Conservation (phyloP, 2,329 filamentous ascomycete genomes). For the Fusarium redolens region DNA sequence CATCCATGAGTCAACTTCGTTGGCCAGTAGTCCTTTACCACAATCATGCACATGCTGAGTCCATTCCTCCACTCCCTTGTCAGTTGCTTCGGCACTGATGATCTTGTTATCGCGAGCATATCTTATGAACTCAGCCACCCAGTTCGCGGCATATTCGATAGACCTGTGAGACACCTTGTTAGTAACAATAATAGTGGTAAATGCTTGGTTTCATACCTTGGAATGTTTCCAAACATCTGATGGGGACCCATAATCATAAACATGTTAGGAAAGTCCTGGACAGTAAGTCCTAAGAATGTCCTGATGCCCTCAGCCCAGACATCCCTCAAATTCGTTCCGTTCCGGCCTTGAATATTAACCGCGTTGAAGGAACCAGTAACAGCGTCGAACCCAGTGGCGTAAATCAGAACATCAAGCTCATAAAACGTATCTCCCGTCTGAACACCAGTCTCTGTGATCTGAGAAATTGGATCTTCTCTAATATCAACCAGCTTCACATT, state of each 20-base stretch:
- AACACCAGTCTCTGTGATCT: conserved; percentile 31
- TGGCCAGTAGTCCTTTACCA: conserved; percentile 55
- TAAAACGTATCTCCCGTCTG: conserved; percentile 14
- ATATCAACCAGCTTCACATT: conserved; percentile 35
- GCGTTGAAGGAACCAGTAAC: conserved; percentile 48
- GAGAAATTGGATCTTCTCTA: conserved; percentile 25
- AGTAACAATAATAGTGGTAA: neutral
- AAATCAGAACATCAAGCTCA: conserved; percentile 39
- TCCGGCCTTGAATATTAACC: conserved; percentile 59
- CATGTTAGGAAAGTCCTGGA: conserved; percentile 60
- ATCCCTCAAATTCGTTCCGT: conserved; percentile 50
- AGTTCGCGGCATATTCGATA: conserved; percentile 56
- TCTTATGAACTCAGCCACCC: conserved; percentile 51
- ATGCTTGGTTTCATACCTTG: conserved; percentile 41
- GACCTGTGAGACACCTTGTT: neutral
- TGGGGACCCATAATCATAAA: conserved; percentile 59
- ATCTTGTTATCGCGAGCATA: conserved; percentile 49
- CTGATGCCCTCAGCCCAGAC: conserved; percentile 52
- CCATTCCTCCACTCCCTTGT: conserved; percentile 55
- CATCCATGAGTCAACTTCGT: conserved; percentile 62
- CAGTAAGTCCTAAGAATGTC: conserved; percentile 56
- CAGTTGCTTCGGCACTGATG: conserved; percentile 54
- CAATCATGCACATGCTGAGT: conserved; percentile 61
- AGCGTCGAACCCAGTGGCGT: conserved; percentile 39
- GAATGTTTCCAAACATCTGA: conserved; percentile 57